Evolutionary conservation across 2,329 filamentous ascomycete genomes (phyloP), one percentile per base, ranked within the genome.

Genomic region (Fusarium goolgardi): DNA sequence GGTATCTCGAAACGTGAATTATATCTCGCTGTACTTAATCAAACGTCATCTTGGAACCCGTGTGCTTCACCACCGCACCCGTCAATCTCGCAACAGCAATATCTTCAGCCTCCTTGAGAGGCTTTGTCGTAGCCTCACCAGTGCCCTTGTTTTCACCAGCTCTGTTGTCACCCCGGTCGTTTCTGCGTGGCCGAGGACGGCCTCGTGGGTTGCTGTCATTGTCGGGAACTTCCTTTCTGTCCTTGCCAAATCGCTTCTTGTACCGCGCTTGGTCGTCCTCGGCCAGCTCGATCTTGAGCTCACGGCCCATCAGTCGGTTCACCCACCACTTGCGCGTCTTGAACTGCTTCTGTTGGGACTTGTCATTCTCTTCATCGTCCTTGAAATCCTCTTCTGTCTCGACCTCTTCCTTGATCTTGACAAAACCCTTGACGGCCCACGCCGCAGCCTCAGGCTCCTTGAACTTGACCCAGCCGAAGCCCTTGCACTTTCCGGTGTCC

Each of bases 401-500:
- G 39, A 90, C 79, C 55, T 87, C 84, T 76, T 90, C 86, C 75
- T 86, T 86, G 74, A 94, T 85, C 80, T 89, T 88, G 63, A 93
- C 85, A 73, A 91, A 97, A 1, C 95, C 95, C 76, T 89, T 90
- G 69, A 97, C 93, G 0, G 81, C 81, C 77, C 79, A 80, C 50
- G 90, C 87, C 0, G 93, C 93, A 1, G 91, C 87, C 58, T 92
- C 89, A 13, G 94, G 76, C 51, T 94, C 89, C 76, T 90, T 90
- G 79, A 98, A 99, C 65, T 92, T 92, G 64, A 99, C 89, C 94
- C 96, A 99, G 8, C 91, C 96, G 80, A 91, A 99, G 20, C 96
- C 96, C 82, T 98, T 98, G 83, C 96, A 99, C 82, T 98, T 99
- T 43, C 96, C 96, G 21, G 91, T 91, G 78, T 99, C 96, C 79